Base-by-base conservation (phyloP, 2,329 filamentous ascomycete species). In the Stagonosporopsis rhizophila region DNA sequence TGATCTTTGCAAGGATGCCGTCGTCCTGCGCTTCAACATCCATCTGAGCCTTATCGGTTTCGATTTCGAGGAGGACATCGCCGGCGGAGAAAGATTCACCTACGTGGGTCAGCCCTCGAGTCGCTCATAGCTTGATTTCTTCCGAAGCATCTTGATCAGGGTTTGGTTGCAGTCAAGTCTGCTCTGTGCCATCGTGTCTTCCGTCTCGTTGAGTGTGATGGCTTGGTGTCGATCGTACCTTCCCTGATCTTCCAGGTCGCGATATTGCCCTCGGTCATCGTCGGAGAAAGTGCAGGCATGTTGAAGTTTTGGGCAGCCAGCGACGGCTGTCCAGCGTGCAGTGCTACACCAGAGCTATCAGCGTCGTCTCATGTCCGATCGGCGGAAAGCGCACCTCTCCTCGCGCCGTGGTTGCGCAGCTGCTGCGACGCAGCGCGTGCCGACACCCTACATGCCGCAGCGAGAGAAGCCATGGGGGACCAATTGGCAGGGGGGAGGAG, bases 41-140 rank as follows among this genome's bases (percentile, higher is more conserved):
- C 91, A 96, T 96, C 53, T 91, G 91, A 52, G 92, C 92, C 83
- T 96, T 96, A 78, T 96, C 92, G 56, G 92, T 96, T 80, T 96
- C 92, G 74, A 96, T 95, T 79, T 96, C 92, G 57, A 96, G 86
- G 47, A 96, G 83, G 28, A 96, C 91, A 76, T 96, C 92, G 65
- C 92, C 92, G 55, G 91, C 89, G 45, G 85, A 82, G 77, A 92
- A 96, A 47, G 86, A 83, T 66, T 95, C 90, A 73, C 91, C 80
- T 82, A 52, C 11, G 23, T 22, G 35, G 35, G 55, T 72, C 57
- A 75, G 65, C 53, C 14, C 37, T 38, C 27, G 39, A 22, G 19
- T 42, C 22, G 37, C 32, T 34, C 17, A 15, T 39, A 51, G 38
- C 20, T 6, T 27, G 4, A 12, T 19, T 6, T 17, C 11, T 2